Evolutionary conservation across 306 rosid species (phyloP).

Genomic region (Fragaria nilgerrensis): DNA sequence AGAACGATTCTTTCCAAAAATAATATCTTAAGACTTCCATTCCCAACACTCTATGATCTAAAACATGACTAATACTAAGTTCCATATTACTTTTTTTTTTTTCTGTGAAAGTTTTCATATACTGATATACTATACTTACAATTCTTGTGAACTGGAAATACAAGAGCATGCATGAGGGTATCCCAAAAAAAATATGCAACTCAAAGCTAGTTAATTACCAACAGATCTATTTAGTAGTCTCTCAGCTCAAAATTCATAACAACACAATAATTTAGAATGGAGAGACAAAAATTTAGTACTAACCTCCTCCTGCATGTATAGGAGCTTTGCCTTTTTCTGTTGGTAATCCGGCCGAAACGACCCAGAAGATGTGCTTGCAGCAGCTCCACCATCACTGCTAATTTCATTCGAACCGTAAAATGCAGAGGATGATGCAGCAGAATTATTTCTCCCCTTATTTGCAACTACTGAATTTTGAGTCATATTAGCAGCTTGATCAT

Average conservation of each 20-base stretch:
- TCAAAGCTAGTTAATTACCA: neutral
- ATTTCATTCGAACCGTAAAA: conserved; percentile 47
- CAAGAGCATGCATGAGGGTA: neutral
- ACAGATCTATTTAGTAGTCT: neutral
- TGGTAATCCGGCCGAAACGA: conserved; percentile 55
- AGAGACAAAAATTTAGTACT: conserved; percentile 9
- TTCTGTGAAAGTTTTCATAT: neutral
- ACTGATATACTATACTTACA: neutral
- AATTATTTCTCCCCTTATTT: conserved; percentile 26
- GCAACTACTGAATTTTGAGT: conserved; percentile 30
- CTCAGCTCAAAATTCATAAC: neutral
- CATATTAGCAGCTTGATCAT: conserved; percentile 27
- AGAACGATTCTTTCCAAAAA: neutral
- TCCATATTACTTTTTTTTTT: neutral
- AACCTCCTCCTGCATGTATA: conserved; percentile 91
- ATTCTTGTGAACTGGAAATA: neutral
- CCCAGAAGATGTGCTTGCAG: conserved; percentile 42
- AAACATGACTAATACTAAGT: neutral
- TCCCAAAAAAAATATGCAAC: neutral
- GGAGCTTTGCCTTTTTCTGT: conserved; percentile 77
- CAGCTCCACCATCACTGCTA: conserved; percentile 38
- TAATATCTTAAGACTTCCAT: neutral
- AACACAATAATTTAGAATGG: neutral
- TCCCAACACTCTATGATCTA: neutral
- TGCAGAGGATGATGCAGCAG: conserved; percentile 51